Evolutionary conservation across 257 asterid species (phyloP).

Genomic region (Lycium ferocissimum): DNA sequence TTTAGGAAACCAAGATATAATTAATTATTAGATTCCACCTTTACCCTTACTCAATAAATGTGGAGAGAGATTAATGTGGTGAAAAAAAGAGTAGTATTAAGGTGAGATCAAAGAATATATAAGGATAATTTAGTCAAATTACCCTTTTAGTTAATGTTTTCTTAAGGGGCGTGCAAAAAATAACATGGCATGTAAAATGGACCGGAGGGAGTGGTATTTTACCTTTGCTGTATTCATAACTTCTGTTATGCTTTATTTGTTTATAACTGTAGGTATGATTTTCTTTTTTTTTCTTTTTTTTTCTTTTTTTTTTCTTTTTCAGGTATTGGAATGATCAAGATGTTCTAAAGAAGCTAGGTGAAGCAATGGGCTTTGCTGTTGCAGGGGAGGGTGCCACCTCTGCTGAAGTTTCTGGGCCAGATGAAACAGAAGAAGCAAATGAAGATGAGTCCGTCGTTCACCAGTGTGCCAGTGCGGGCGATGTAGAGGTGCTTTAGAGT

Average conservation of each 20-base stretch:
- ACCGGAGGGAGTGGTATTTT: not conserved
- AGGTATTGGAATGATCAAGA: conserved; percentile 97
- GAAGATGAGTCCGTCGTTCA: conserved; percentile 93
- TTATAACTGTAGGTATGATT: not conserved
- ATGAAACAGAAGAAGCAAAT: conserved; percentile 72
- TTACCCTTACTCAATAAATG: no score
- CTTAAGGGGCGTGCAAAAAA: no score
- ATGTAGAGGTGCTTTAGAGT: conserved; percentile 63
- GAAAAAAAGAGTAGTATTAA: no score
- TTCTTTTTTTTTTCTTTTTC: conserved; percentile 28
- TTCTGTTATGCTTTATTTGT: conserved; percentile 2
- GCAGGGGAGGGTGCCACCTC: conserved; percentile 70
- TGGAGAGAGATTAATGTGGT: no score
- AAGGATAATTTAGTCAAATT: no score
- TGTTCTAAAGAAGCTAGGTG: conserved; percentile 84
- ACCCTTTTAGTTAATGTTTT: no score
- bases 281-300: conserved; percentile 4
- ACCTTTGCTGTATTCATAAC: not conserved
- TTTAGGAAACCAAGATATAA: no score
- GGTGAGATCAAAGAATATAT: no score
- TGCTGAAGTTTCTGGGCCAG: conserved; percentile 66
- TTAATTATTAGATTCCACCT: no score
- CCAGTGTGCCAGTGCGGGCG: conserved; percentile 87
- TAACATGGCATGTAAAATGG: no score
- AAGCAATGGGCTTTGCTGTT: conserved; percentile 90